Base-by-base conservation (phyloP, 1,284 basidiomycete genomes). In the Austroboletus novae-zelandiae region DNA sequence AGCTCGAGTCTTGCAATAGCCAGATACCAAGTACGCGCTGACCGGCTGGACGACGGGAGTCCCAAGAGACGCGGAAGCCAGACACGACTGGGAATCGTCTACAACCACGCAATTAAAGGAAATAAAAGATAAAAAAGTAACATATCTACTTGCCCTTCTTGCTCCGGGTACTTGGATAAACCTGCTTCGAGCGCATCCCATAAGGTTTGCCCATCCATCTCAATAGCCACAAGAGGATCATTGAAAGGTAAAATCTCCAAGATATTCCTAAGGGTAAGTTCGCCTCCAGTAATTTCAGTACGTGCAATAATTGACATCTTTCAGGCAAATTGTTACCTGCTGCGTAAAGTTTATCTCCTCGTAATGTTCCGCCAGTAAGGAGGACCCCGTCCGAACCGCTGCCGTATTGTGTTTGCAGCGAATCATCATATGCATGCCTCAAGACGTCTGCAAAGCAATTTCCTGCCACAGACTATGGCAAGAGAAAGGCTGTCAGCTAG, bases 361-460 rank as follows among this genome's bases (percentile, higher is more conserved):
- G 81, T 40, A 96, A 71, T 2, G 90, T 92, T 3, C 94, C 94
- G n/a, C 87, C 89, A 60, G 84, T 91, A 31, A 94, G 81, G 54
- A 95, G 76, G 3, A 89, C 89, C 0, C 83, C 86, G 62, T 94
- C 90, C 1, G 86, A 80, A 2, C 83, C 86, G 1, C 80, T 81
- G 20, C 75, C 75, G 18, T 73, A 81, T 60, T 83, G 78, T 59
- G 83, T 68, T 44, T 75, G 78, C 47, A 89, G 69, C 5, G 83
- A 81, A 61, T 94, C 91, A 54, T 95, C 93, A 61, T 94, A 96
- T 1, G 89, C 82, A 65, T 94, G 89, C 54, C 90, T 75, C 30
- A 94, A 68, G 30, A 95, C 84, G 66, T 97, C 94, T 1, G 92
- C 88, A 50, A 94, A 85, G 86, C 91, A 94, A 64, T 96, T 91